Base-by-base conservation (phyloP, 129 eudicot species). In the Silybum marianum region DNA sequence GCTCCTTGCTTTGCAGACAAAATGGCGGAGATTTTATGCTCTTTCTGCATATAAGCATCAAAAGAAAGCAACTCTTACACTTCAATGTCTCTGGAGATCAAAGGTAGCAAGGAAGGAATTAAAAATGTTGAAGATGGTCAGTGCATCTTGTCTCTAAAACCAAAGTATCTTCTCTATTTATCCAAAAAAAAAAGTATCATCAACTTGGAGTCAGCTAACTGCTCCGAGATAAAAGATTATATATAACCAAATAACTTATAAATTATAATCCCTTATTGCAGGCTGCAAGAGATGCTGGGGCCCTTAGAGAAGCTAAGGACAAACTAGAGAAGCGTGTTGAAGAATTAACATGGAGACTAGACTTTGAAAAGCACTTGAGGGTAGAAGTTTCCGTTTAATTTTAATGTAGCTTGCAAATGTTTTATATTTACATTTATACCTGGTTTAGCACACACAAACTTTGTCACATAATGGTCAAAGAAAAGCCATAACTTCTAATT, bases 261-360 rank as follows among this genome's bases (percentile, higher is more conserved):
- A 81, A 30, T 51, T 81, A 81, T 76, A 78, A 14, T 63, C 69
- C 71, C 71, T 39, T 39, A 65, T 75, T 81, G 71, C 93, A 95
- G 99, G 97, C 89, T 73, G 98, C 99, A 84, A 88, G 99, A 83
- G 99, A 95, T 67, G 85, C 98, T 39, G 99, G 99, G 70, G 99
- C 99, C 72, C 95, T 95, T 46, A 91, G 89, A 83, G 99, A 95
- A 90, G 99, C 99, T 54, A 95, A 95, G 88, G 98, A 95, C 90
- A 95, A 95, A 89, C 93, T 95, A 80, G 99, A 95, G 85, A 95
- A 95, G 87, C 98, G 99, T 60, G 99, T 95, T 22, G 99, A 95
- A 83, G 99, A 95, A 84, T 83, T 95, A 32, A 90, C 98, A 81
- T 95, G 98, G 99, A 86, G 99, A 87, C 54, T 92, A 86, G 98